phyloP scores from a whole-genome alignment of 805 yeast genomes.

The Starmerella scarabaei region DNA sequence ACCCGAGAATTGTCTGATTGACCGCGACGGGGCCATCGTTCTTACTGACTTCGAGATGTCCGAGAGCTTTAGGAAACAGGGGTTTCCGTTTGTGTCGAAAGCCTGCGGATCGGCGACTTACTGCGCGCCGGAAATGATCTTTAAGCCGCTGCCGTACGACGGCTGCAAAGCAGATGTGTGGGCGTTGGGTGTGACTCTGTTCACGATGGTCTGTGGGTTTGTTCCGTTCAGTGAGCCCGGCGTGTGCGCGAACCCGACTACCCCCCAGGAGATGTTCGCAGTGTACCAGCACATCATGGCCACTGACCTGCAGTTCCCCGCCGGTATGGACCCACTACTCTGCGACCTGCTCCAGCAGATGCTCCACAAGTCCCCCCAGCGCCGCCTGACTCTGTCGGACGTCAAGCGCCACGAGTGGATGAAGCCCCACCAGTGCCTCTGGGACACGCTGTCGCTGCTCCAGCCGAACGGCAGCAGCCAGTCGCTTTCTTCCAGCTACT shows the following conservation, averaged over 20 bases:
- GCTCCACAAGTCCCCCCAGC: slow-evolving; percentile 50
- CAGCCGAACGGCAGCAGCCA: not conserved
- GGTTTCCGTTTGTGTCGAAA: slow-evolving; percentile 44
- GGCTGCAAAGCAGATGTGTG: slow-evolving; percentile 83
- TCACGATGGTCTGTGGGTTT: slow-evolving; percentile 70
- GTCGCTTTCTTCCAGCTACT: not conserved
- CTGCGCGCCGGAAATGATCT: slow-evolving; percentile 67
- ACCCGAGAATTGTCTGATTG: slow-evolving; percentile 70
- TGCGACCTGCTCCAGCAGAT: slow-evolving; percentile 48
- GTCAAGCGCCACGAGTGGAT: slow-evolving; percentile 6
- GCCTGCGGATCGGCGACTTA: slow-evolving; percentile 97
- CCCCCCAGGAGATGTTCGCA: slow-evolving; percentile 70
- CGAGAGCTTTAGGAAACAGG: slow-evolving; percentile 33
- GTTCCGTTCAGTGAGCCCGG: slow-evolving; percentile 62
- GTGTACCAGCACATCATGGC: slow-evolving; percentile 63
- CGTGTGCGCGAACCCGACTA: slow-evolving; percentile 61
- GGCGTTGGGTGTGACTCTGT: slow-evolving; percentile 88
- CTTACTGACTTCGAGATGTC: slow-evolving; percentile 83
- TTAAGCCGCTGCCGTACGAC: slow-evolving; percentile 33
- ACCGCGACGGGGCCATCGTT: slow-evolving; percentile 45
- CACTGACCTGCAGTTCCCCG: slow-evolving; percentile 87
- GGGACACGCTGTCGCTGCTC: not conserved
- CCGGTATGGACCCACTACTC: slow-evolving; percentile 43
- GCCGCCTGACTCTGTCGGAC: slow-evolving; percentile 34
- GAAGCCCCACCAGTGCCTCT: not conserved